A percentile compares a stretch with the other conserved stretches of the same genome.
Conservation (phyloP, 192 early-diverging fungal genomes). For the Spinellus fusiger region DNA sequence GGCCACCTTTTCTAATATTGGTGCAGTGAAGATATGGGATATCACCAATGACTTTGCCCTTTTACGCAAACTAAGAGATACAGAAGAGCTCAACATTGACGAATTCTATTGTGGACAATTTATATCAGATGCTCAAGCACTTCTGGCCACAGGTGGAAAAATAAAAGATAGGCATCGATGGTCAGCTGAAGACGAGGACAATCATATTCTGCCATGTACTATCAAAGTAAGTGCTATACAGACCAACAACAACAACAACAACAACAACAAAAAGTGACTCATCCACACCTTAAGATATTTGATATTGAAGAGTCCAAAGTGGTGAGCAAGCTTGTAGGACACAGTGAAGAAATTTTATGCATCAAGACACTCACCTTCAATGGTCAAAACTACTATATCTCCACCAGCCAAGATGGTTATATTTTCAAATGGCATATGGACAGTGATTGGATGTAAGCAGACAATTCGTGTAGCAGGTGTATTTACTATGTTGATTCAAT, state of each 20-base stretch:
- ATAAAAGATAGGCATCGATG: slow-evolving; percentile 84
- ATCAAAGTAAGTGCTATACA: slow-evolving; percentile 55
- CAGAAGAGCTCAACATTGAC: slow-evolving; percentile 75
- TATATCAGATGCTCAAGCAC: slow-evolving; percentile 19
- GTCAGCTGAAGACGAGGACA: slow-evolving; percentile 88
- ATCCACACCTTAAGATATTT: slow-evolving; percentile 53
- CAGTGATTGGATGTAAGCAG: slow-evolving; percentile 66
- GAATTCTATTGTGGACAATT: slow-evolving; percentile 88
- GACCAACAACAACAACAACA: not conserved
- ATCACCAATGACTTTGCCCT: slow-evolving; percentile 57
- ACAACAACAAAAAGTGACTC: not conserved
- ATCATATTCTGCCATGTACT: slow-evolving; percentile 89
- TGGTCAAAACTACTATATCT: slow-evolving; percentile 77
- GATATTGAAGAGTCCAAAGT: slow-evolving; percentile 78
- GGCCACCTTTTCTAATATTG: slow-evolving; percentile 80
- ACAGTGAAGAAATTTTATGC: slow-evolving; percentile 84
- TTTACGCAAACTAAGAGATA: slow-evolving; percentile 69
- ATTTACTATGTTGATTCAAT: not conserved
- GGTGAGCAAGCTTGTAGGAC: slow-evolving; percentile 70
- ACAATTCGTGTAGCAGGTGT: not conserved
- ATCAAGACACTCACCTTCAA: slow-evolving; percentile 73
- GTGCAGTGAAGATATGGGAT: slow-evolving; percentile 77
- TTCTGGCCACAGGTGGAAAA: slow-evolving; percentile 81
- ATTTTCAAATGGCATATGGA: slow-evolving; percentile 86
- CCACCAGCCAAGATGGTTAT: slow-evolving; percentile 93